Conservation (phyloP, 108 stramenopile species). For the Cyclotella distinguenda region DNA sequence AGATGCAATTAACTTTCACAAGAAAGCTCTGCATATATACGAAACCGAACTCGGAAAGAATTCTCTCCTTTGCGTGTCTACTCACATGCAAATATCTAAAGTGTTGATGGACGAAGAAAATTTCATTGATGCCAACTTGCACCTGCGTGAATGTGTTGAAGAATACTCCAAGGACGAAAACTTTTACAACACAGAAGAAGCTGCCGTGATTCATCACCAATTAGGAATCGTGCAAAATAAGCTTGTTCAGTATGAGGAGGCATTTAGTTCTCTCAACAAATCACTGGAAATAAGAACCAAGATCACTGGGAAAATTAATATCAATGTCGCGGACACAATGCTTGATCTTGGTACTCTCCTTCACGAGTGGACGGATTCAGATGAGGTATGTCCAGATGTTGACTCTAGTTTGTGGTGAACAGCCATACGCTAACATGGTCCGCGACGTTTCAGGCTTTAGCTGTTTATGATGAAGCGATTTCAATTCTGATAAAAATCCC, state of each 20-base stretch:
- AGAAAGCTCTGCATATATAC: conserved; percentile 30
- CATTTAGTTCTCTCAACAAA: conserved; percentile 31
- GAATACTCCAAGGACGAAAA: conserved; percentile 18
- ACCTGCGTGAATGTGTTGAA: conserved; percentile 14
- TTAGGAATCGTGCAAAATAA: conserved; percentile 42
- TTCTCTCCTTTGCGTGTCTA: conserved; percentile 10
- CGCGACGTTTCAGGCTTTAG: conserved; percentile 41
- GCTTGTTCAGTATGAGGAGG: conserved; percentile 34
- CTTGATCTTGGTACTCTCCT: conserved; percentile 38
- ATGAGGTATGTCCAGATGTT: conserved; percentile 29
- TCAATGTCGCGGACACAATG: conserved; percentile 39
- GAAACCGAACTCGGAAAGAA: conserved; percentile 24
- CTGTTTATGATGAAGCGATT: conserved; percentile 36
- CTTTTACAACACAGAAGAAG: conserved; percentile 15
- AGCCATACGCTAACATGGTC: no score
- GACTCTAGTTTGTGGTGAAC: neutral
- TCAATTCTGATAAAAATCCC: conserved; percentile 23
- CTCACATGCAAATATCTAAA: conserved; percentile 17
- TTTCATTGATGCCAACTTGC: conserved; percentile 28
- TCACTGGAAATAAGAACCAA: conserved; percentile 39
- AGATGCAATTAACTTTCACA: conserved; percentile 42
- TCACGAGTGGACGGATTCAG: conserved; percentile 31
- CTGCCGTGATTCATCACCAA: conserved; percentile 29
- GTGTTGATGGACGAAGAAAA: conserved; percentile 14
- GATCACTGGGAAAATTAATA: conserved; percentile 21